These are phyloP conservation scores for Epichloe amarillans DNA, from an alignment of 2,329 filamentous ascomycete genomes.

Conservation along the genomic window DNA sequence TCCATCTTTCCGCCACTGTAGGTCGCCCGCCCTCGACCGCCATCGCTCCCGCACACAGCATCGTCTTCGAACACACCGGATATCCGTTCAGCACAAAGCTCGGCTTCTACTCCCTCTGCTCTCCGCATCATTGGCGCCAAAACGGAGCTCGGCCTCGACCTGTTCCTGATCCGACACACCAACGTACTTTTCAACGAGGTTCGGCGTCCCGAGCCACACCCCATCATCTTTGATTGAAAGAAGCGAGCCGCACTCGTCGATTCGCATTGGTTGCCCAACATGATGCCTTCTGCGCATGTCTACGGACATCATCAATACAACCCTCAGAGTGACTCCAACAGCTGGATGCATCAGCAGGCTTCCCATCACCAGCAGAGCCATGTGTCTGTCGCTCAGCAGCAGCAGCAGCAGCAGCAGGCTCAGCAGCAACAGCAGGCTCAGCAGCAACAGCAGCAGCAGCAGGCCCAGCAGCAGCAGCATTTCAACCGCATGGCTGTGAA, in stretches of 20 bases:
- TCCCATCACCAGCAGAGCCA: constrained; percentile 47
- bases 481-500: constrained; percentile 62
- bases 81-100: too few relatives aligned
- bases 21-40: not conserved
- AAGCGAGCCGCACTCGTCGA: not conserved
- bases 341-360: constrained; percentile 56
- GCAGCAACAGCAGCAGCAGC: constrained; percentile 29
- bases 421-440: constrained; percentile 25
- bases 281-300: constrained; percentile 51
- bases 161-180: too few relatives aligned
- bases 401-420: constrained; percentile 23
- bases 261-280: constrained; percentile 21
- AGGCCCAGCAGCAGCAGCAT: constrained; percentile 34
- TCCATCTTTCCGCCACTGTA: not conserved
- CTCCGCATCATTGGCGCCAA: too few relatives aligned
- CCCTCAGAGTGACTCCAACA: constrained; percentile 44
- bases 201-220: too few relatives aligned
- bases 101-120: too few relatives aligned
- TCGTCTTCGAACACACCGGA: too few relatives aligned
- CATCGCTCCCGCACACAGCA: not conserved
- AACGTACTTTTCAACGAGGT: too few relatives aligned
- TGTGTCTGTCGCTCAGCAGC: constrained; percentile 38
- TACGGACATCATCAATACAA: constrained; percentile 57
- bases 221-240: too few relatives aligned
- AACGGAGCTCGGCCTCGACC: too few relatives aligned